phyloP scores from a whole-genome alignment of 2,329 filamentous ascomycete genomes.

The Trichoderma atroviride region DNA sequence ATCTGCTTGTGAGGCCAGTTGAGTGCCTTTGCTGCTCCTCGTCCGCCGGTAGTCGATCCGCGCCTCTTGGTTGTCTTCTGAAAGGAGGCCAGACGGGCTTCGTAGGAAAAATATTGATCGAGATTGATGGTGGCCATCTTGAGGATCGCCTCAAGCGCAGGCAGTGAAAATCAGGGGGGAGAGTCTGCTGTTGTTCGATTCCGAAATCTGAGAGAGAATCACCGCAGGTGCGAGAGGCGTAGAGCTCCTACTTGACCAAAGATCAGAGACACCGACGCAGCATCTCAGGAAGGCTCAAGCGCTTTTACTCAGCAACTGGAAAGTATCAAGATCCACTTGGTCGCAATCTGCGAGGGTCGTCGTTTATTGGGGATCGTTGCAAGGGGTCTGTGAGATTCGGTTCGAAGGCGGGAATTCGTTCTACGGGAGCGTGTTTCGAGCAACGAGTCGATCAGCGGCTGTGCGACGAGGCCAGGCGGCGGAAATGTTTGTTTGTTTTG shows the following conservation, averaged over 20 bases:
- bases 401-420: not conserved
- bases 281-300: slow-evolving; percentile 22
- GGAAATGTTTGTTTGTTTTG: slow-evolving; percentile 16
- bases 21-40: slow-evolving; percentile 53
- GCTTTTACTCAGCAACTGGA: not conserved
- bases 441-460: not conserved
- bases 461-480: not conserved
- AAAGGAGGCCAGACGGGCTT: slow-evolving; percentile 82
- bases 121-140: slow-evolving; percentile 19
- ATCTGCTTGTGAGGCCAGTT: slow-evolving; percentile 73
- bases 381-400: not conserved
- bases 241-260: slow-evolving; percentile 16
- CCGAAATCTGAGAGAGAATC: not conserved
- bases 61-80: slow-evolving; percentile 68
- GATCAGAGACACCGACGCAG: slow-evolving; percentile 5
- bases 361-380: not conserved
- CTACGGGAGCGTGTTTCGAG: not conserved
- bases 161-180: not conserved
- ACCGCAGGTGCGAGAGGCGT: slow-evolving; percentile 18
- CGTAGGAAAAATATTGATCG: slow-evolving; percentile 62
- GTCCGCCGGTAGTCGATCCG: slow-evolving; percentile 62
- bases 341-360: not conserved
- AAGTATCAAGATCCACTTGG: not conserved
- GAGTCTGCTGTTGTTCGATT: not conserved
- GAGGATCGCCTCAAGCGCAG: slow-evolving; percentile 14